A percentile compares a stretch with the other conserved stretches of the same genome.
phyloP scores from a whole-genome alignment of 768 basidiomycete genomes.

The Suillus cothurnatus region DNA sequence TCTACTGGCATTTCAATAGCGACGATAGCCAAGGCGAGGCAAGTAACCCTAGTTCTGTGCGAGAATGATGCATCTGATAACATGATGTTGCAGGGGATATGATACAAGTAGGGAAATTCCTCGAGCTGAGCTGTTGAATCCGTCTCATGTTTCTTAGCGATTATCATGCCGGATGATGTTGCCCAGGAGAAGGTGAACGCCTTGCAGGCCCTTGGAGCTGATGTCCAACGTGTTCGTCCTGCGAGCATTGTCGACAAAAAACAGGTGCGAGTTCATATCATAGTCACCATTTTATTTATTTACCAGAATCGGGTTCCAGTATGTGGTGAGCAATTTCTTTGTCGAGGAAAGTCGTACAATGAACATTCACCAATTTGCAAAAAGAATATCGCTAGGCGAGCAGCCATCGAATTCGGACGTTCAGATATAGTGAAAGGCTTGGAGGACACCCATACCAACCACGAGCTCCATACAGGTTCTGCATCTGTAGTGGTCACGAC shows the following conservation, averaged over 20 bases:
- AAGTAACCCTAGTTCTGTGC: constrained; percentile 17
- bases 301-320: constrained; percentile 39
- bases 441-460: constrained; percentile 22
- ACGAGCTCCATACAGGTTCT: constrained; percentile 45
- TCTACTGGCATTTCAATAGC: constrained; percentile 97
- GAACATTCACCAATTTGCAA: not conserved
- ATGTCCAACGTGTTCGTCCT: constrained; percentile 89
- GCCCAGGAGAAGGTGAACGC: constrained; percentile 91
- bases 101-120: constrained; percentile 62
- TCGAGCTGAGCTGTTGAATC: too few species aligned
- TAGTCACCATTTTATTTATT: constrained; percentile 9
- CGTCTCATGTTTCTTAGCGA: constrained; percentile 49
- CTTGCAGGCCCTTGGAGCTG: constrained; percentile 79
- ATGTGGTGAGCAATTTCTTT: constrained; percentile 54
- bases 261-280: constrained; percentile 54
- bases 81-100: constrained; percentile 64
- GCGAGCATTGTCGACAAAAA: constrained; percentile 97
- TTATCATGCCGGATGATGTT: constrained; percentile 89
- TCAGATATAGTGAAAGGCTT: constrained; percentile 29
- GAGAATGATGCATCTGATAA: not conserved
- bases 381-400: constrained; percentile 85
- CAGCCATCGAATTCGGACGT: constrained; percentile 73
- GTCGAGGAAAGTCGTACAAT: not conserved
- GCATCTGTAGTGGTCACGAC: constrained; percentile 56
- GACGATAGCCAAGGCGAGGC: constrained; percentile 88